Percentiles rank a stretch among this genome's conserved stretches.
These are phyloP conservation scores for Tephrocybe sp. DNA, from an alignment of 768 basidiomycete genomes.

Conservation along the genomic window DNA sequence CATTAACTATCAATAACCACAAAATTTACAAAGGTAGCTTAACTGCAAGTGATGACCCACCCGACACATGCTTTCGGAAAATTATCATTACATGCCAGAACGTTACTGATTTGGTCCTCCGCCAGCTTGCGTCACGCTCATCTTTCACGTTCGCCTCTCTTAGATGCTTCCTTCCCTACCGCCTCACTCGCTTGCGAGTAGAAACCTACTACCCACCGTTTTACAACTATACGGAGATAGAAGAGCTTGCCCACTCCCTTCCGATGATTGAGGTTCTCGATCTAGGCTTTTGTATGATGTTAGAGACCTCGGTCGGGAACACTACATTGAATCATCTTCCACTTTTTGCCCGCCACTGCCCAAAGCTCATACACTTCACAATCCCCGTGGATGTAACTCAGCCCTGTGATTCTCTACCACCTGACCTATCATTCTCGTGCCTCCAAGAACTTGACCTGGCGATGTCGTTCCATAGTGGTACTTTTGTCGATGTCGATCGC, in stretches of 20 bases:
- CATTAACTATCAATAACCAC: neutral
- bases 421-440: neutral
- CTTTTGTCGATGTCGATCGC: neutral
- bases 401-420: neutral
- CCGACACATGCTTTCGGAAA: too few species aligned
- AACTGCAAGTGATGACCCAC: too few species aligned
- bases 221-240: neutral
- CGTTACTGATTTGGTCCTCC: too few species aligned
- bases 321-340: conserved; percentile 1
- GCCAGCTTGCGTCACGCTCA: too few species aligned
- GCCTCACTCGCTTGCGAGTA: neutral
- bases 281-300: neutral
- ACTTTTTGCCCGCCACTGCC: conserved; percentile 1
- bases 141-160: neutral
- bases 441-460: neutral
- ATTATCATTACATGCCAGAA: too few species aligned
- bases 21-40: too few species aligned
- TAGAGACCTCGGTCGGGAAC: too few species aligned
- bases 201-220: neutral
- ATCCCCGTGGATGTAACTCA: neutral
- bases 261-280: neutral
- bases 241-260: neutral
- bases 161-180: neutral
- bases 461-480: neutral
- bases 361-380: neutral